Evolutionary conservation across 768 basidiomycete genomes (phyloP), one percentile per base, ranked within the genome.

Genomic region (Amanita phalloides): DNA sequence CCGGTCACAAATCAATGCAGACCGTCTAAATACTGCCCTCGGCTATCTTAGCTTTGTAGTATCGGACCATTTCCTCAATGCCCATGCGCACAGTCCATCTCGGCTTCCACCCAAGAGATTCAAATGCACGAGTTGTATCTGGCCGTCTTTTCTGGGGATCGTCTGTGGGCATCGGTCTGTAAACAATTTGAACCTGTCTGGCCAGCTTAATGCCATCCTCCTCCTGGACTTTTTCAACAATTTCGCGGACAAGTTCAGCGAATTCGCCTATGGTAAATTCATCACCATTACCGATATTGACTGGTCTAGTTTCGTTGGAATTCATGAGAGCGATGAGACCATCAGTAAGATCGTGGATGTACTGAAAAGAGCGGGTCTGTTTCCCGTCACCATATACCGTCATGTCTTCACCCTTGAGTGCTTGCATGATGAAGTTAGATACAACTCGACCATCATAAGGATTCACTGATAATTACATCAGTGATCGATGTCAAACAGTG

Each of bases 371-470:
- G 54, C 92, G 87, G 20, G 92, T 94, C 72, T 95, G 92, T 41
- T 70, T 81, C 57, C 92, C 92, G 63, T 97, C 92, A 48, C 93
- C 91, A 64, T 94, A 95, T 42, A 97, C 91, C 44, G 94, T 97
- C 78, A 99, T 86, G 68, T 97, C 90, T 68, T 98, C 86, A 46
- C 92, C 94, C 61, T 85, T 88, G 49, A 99, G 81, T 13, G 96
- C 96, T 61, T 97, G 94, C 48, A 98, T 89, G 64, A 96, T 95
- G 68, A 99, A 99, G 72, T 99, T 99, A 62, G 92, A 95, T 25
- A 99, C 96, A 58, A 99, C 94, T 53, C 96, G 90, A 11, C 96
- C 96, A 63, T 98, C 96, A 62, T 81, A 79, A 6, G 94, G 91
- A 71, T 96, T 96, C 94, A 96, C 87, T 90, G 50, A 38, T 46